These are phyloP conservation scores for Artomyces pyxidatus DNA, from an alignment of 768 basidiomycete species.

Conservation along the genomic window DNA sequence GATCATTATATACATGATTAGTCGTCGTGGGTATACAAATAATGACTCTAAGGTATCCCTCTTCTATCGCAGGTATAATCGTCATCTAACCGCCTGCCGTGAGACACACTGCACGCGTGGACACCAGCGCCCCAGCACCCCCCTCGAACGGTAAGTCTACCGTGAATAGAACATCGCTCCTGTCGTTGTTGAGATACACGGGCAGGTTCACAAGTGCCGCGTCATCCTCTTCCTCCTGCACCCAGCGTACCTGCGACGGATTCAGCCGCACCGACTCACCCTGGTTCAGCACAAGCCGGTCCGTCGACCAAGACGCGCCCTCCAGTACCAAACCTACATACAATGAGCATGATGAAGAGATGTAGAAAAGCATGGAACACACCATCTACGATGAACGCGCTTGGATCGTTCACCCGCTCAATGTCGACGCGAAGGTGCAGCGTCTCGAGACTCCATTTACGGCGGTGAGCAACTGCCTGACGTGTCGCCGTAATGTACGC, in stretches of 20 bases:
- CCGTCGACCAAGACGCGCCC: constrained; percentile 71
- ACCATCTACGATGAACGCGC: constrained; percentile 87
- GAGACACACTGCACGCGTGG: constrained; percentile 86
- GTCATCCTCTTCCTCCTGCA: constrained; percentile 42
- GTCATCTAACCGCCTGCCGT: constrained; percentile 40
- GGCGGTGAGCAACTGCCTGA: constrained; percentile 90
- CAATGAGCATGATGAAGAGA: constrained; percentile 8
- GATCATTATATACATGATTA: too few species aligned
- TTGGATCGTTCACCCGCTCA: constrained; percentile 68
- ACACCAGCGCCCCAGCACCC: constrained; percentile 58
- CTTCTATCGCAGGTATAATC: background rate
- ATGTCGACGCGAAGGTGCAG: constrained; percentile 74
- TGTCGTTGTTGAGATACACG: constrained; percentile 86
- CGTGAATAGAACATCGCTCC: constrained; percentile 86
- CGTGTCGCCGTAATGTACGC: constrained; percentile 94
- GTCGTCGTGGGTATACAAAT: too few species aligned
- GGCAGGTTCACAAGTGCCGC: constrained; percentile 66
- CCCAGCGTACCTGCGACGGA: constrained; percentile 84
- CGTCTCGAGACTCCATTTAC: constrained; percentile 90
- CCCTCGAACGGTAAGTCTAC: constrained; percentile 75
- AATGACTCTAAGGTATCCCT: too few species aligned
- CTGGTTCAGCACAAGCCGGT: constrained; percentile 72
- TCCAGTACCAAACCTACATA: constrained; percentile 72
- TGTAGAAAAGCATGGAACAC: constrained; percentile 21
- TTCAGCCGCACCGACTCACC: constrained; percentile 73